Conservation (phyloP, 2,329 filamentous ascomycete species). For the Sphaerostilbella broomeana region DNA sequence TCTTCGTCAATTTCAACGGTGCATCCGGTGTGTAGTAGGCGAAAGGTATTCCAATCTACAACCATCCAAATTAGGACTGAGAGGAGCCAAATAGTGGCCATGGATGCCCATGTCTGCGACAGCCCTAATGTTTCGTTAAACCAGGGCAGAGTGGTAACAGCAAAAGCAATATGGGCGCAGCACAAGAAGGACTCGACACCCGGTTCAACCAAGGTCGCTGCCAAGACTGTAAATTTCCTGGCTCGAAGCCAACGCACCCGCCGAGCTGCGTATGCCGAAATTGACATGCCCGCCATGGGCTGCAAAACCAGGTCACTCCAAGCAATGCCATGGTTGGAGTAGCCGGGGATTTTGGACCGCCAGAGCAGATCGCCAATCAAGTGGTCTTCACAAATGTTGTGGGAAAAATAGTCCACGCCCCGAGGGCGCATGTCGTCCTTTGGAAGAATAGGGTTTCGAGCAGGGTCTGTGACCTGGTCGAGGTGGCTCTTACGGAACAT, state of each 20-base stretch:
- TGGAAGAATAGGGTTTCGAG: constrained; percentile 37
- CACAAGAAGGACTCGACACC: constrained; percentile 86
- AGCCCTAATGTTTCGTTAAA: constrained; percentile 48
- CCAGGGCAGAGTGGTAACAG: constrained; percentile 64
- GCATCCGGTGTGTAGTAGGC: constrained; percentile 63
- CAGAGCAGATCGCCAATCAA: constrained; percentile 89
- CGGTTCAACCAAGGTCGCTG: constrained; percentile 86
- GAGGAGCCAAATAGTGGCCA: constrained; percentile 58
- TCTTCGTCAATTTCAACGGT: constrained; percentile 65
- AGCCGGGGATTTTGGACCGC: constrained; percentile 58
- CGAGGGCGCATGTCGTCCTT: constrained; percentile 38
- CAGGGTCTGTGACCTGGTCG: constrained; percentile 58
- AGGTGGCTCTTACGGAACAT: constrained; percentile 96
- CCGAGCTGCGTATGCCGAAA: constrained; percentile 70
- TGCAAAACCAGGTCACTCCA: constrained; percentile 85
- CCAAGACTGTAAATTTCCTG: constrained; percentile 84
- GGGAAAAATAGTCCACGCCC: constrained; percentile 88
- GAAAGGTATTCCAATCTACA: constrained; percentile 68
- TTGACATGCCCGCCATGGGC: constrained; percentile 75
- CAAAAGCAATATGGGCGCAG: constrained; percentile 72
- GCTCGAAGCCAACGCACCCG: constrained; percentile 87
- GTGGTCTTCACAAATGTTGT: constrained; percentile 97
- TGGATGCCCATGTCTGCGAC: constrained; percentile 60
- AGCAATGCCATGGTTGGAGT: constrained; percentile 74
- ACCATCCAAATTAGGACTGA: constrained; percentile 65